Percentiles rank a stretch among this genome's conserved stretches.
These are phyloP conservation scores for Quercus phellos DNA, from an alignment of 331 rosid species.

Conservation along the genomic window DNA sequence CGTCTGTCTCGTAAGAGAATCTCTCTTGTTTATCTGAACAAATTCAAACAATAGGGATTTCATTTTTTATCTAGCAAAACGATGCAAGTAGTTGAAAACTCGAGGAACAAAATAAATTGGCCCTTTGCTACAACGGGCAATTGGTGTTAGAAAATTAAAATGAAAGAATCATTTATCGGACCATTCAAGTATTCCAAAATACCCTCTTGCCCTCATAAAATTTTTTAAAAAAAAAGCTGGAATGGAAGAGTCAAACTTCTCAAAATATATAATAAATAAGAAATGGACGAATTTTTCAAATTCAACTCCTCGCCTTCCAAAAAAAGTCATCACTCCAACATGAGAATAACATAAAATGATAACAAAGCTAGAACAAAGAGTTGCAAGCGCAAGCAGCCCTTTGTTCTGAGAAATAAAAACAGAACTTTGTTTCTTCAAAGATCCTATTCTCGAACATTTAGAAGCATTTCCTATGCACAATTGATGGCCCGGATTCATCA, in stretches of 20 bases:
- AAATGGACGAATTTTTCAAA: constrained; percentile 36
- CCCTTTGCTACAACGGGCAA: too few species aligned
- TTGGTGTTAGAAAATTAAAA: too few species aligned
- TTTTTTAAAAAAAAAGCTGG: neutral
- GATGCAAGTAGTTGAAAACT: too few species aligned
- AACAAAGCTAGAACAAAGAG: constrained; percentile 48
- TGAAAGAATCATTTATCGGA: too few species aligned
- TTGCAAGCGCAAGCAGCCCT: constrained; percentile 36
- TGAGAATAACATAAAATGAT: constrained; percentile 36
- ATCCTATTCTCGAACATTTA: constrained; percentile 35
- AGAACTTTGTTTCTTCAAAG: constrained; percentile 35
- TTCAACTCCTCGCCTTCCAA: constrained; percentile 39
- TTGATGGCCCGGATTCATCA: constrained; percentile 97
- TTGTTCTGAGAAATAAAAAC: constrained; percentile 27
- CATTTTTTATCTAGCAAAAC: too few species aligned
- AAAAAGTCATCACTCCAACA: constrained; percentile 44
- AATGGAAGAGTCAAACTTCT: constrained; percentile 18
- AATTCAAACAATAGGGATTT: too few species aligned
- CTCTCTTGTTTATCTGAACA: too few species aligned
- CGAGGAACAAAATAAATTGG: too few species aligned
- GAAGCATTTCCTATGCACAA: constrained; percentile 97
- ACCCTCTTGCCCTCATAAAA: too few species aligned
- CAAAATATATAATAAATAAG: constrained; percentile 19
- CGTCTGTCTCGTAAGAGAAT: too few species aligned
- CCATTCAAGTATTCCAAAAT: neutral